Conservation (phyloP, 768 basidiomycete species). For the Leccinum imitatum region DNA sequence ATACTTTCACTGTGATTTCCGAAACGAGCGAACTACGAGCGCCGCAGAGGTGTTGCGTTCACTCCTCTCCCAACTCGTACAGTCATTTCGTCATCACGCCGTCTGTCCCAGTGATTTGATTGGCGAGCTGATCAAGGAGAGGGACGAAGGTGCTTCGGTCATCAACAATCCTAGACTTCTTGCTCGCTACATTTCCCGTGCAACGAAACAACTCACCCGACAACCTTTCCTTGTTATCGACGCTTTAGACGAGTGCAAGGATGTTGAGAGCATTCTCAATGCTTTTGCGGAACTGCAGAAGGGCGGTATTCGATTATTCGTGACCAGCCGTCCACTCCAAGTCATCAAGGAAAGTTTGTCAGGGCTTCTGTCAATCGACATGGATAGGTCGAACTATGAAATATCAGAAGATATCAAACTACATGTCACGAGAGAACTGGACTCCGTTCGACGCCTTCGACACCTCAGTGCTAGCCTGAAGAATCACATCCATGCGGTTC, state of each 20-base stretch:
- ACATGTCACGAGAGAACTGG: slow-evolving; percentile 6
- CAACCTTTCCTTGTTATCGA: slow-evolving; percentile 14
- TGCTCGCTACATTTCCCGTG: slow-evolving; percentile 3
- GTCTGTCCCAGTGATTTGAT: no score
- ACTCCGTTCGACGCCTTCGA: slow-evolving; percentile 6
- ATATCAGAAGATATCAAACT: slow-evolving; percentile 2
- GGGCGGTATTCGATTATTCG: not conserved
- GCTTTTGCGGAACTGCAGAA: not conserved
- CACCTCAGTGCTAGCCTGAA: not conserved
- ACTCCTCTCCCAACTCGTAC: no score
- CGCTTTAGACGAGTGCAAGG: not conserved
- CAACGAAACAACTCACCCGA: not conserved
- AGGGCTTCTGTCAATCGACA: not conserved
- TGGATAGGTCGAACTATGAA: not conserved
- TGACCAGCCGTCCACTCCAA: not conserved
- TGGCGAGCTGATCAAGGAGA: not conserved
- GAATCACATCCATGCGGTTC: not conserved
- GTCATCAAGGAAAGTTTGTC: not conserved
- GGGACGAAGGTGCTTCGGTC: not conserved
- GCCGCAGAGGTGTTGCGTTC: no score
- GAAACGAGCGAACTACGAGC: no score
- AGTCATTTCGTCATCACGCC: no score
- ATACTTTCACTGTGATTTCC: no score
- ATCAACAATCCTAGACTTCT: not conserved
- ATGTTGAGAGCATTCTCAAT: not conserved